Percentiles rank a stretch among this genome's conserved stretches.
These are phyloP conservation scores for Yarrowia sp. DNA, from an alignment of 805 yeast species.

Conservation along the genomic window DNA sequence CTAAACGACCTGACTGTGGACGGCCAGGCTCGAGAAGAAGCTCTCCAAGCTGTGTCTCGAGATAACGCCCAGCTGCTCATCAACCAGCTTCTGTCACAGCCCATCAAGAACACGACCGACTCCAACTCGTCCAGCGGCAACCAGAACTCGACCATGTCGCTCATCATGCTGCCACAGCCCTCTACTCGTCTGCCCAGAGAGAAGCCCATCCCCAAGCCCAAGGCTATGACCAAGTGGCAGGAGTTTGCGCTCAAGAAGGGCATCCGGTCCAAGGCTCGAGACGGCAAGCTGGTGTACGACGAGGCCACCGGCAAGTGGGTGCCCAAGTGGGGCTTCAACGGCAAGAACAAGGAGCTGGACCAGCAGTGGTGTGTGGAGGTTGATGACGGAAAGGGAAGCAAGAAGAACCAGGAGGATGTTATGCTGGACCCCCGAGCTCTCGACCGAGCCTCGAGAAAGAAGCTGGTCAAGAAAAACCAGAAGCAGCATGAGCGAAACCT, in stretches of 20 bases:
- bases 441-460: conserved; percentile 77
- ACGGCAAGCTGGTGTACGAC: conserved; percentile 85
- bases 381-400: conserved; percentile 59
- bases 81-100: conserved; percentile 85
- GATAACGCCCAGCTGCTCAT: conserved; percentile 90
- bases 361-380: conserved; percentile 96
- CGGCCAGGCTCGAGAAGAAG: conserved; percentile 55
- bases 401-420: conserved; percentile 42
- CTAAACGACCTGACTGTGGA: conserved; percentile 46
- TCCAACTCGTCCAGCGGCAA: conserved; percentile 54
- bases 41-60: conserved; percentile 66
- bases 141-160: conserved; percentile 67
- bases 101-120: conserved; percentile 82
- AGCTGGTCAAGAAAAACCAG: conserved; percentile 76
- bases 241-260: conserved; percentile 94
- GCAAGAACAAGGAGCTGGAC: conserved; percentile 82
- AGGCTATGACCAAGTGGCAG: conserved; percentile 95
- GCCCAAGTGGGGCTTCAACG: conserved; percentile 97
- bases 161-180: conserved; percentile 82
- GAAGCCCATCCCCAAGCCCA: conserved; percentile 89
- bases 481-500: conserved; percentile 78
- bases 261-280: conserved; percentile 81
- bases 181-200: conserved; percentile 84
- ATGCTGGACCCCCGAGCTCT: conserved; percentile 84
- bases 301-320: conserved; percentile 94